Conservation (phyloP, 345 rosid genomes). For the Isatis tinctoria region DNA sequence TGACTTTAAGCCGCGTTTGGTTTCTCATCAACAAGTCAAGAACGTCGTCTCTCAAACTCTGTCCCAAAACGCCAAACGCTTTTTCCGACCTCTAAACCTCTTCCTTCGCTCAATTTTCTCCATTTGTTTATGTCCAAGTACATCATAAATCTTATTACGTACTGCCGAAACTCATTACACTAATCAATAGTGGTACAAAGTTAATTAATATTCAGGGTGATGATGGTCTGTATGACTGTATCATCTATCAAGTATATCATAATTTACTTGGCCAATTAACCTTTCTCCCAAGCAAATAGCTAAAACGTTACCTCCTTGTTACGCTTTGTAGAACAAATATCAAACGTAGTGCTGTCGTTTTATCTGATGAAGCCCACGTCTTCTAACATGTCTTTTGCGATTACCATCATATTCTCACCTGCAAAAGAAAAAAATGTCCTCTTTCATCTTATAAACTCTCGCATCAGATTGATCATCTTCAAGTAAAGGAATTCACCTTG, state of each 20-base stretch:
- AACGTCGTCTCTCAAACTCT: conserved; percentile 13
- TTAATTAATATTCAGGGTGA: neutral
- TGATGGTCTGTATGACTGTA: neutral
- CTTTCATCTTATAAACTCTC: too few species aligned
- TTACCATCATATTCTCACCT: too few species aligned
- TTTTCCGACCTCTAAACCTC: conserved; percentile 4
- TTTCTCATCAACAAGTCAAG: neutral
- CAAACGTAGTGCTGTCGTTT: neutral
- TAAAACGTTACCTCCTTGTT: neutral
- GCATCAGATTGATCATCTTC: too few species aligned
- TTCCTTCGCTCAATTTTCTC: conserved; percentile 11
- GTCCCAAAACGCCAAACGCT: conserved; percentile 4
- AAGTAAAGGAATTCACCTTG: too few species aligned
- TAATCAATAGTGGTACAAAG: neutral
- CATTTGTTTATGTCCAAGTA: neutral
- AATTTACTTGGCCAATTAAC: neutral
- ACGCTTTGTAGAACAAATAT: too few species aligned
- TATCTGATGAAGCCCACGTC: too few species aligned
- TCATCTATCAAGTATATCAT: neutral
- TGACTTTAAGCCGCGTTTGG: conserved; percentile 17
- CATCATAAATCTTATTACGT: neutral
- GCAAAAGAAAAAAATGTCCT: too few species aligned
- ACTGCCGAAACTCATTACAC: neutral
- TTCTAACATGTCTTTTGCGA: too few species aligned
- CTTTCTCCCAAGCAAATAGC: neutral